phyloP scores from a whole-genome alignment of 139 green algal genomes.

The Astrephomene gubernaculifera region DNA sequence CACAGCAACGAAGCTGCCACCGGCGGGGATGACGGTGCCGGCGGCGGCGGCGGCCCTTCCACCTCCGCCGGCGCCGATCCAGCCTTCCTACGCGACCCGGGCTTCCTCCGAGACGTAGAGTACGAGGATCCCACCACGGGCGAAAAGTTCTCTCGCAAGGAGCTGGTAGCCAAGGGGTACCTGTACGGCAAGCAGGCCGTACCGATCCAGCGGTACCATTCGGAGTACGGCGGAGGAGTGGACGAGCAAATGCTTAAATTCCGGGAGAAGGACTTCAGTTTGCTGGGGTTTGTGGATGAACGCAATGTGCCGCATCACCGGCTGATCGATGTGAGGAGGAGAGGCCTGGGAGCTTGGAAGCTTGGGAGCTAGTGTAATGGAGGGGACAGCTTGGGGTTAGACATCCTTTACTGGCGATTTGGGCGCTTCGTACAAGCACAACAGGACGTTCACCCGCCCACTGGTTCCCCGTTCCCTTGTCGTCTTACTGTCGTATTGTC shows the following conservation, averaged over 20 bases:
- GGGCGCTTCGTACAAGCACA: no score
- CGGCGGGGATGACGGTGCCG: background rate
- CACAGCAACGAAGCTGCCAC: background rate
- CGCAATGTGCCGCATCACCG: background rate
- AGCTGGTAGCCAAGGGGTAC: background rate
- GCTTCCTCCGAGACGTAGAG: constrained; percentile 7
- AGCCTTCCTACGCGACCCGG: background rate
- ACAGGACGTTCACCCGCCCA: background rate
- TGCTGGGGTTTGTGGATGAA: constrained; percentile 4
- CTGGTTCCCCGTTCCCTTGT: background rate
- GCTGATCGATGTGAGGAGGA: background rate
- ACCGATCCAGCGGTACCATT: constrained; percentile 1
- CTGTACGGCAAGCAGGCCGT: constrained; percentile 20
- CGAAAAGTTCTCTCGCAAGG: constrained; percentile 15
- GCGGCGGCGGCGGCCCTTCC: background rate
- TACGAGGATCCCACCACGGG: constrained; percentile 21
- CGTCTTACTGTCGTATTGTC: no score
- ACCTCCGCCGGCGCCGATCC: background rate
- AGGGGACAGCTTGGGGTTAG: no score
- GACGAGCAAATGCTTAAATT: background rate
- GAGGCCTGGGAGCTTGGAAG: no score
- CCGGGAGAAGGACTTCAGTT: constrained; percentile 17
- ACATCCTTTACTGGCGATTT: no score
- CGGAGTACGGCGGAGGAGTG: background rate
- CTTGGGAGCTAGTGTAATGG: no score